Conservation (phyloP, 192 early-diverging fungal genomes). For the Linderina pennispora region DNA sequence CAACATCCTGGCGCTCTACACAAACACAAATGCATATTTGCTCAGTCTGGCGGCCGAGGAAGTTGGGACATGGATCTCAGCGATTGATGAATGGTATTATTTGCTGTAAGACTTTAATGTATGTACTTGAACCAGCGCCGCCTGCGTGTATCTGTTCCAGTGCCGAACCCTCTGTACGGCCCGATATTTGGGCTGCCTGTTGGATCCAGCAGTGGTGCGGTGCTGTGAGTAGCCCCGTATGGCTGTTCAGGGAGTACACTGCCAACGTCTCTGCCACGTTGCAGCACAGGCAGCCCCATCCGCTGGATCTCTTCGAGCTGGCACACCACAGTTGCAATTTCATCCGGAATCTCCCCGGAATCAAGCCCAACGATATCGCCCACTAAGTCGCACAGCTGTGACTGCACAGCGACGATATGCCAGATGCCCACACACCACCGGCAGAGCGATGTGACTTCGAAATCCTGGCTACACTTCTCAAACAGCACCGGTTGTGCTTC, state of each 20-base stretch:
- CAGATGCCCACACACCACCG: constrained; percentile 34
- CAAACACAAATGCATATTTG: constrained; percentile 30
- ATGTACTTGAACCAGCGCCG: not conserved
- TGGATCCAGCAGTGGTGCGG: too few species aligned
- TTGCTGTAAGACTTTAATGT: constrained; percentile 6
- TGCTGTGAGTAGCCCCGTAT: too few species aligned
- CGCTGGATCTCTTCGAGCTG: too few species aligned
- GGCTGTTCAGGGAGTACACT: too few species aligned
- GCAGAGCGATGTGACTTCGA: constrained; percentile 33
- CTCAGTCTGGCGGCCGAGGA: constrained; percentile 20
- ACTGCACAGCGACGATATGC: constrained; percentile 33
- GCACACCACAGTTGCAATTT: too few species aligned
- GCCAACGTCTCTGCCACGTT: too few species aligned
- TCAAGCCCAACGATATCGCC: constrained; percentile 31
- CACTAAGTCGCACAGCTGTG: constrained; percentile 17
- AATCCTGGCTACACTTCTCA: constrained; percentile 13
- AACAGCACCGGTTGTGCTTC: constrained; percentile 16
- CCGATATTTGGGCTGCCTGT: too few species aligned
- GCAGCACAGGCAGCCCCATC: too few species aligned
- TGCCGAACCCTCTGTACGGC: too few species aligned
- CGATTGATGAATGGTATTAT: constrained; percentile 44
- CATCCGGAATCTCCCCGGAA: too few species aligned
- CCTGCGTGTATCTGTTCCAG: too few species aligned
- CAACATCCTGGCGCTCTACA: constrained; percentile 32
- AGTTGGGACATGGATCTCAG: constrained; percentile 36